Conservation (phyloP, 2,329 filamentous ascomycete species). For the Grosmannia serpens region DNA sequence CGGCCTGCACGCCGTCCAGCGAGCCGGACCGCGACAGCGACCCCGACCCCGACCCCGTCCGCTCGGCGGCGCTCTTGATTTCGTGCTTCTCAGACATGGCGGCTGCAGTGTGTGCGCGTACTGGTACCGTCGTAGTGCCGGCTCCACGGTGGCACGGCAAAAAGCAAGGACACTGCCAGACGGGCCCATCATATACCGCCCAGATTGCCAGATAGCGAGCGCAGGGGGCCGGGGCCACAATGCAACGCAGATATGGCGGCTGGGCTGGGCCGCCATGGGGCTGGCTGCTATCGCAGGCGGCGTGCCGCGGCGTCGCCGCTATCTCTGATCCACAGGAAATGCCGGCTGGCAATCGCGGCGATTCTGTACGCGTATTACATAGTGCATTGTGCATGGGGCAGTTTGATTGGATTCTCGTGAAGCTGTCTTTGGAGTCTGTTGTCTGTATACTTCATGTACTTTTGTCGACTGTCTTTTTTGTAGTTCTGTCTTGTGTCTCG, state of each 20-base stretch:
- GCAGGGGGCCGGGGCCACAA: not conserved
- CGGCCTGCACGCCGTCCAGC: not conserved
- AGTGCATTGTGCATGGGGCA: too few species aligned
- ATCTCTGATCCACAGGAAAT: not conserved
- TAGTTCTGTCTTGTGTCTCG: too few species aligned
- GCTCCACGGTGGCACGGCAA: not conserved
- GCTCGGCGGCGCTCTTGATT: not conserved
- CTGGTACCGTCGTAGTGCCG: too few species aligned
- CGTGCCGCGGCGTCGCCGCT: not conserved
- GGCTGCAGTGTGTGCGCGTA: not conserved
- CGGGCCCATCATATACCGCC: not conserved
- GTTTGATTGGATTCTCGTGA: too few species aligned
- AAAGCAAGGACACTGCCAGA: not conserved
- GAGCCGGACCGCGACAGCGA: not conserved
- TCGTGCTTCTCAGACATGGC: not conserved
- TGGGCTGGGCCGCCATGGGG: not conserved
- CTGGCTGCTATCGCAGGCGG: not conserved
- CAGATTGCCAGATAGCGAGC: not conserved
- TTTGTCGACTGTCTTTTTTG: too few species aligned
- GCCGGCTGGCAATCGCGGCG: too few species aligned
- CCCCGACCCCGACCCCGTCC: not conserved
- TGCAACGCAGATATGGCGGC: not conserved
- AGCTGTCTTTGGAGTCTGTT: too few species aligned
- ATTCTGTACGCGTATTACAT: too few species aligned
- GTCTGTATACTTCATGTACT: too few species aligned